A percentile compares a stretch with the other conserved stretches of the same genome.
Evolutionary conservation across 2,329 filamentous ascomycete genomes (phyloP).

Genomic region (Stachybotrys echinatus): DNA sequence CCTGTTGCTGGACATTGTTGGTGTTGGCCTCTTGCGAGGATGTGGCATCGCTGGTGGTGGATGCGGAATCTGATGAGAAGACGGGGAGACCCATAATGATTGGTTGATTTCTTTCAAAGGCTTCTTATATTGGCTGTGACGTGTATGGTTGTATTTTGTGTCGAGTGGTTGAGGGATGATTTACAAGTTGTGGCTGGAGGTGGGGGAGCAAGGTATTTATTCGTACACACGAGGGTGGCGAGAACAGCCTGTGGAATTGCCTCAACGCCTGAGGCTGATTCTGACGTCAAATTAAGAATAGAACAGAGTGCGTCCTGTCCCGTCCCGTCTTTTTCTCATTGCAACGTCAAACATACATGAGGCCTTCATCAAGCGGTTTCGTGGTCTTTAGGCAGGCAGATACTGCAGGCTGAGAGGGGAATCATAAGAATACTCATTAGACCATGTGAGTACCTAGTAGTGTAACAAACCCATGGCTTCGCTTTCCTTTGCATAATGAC

Average conservation of each 20-base stretch:
- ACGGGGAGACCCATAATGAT: slow-evolving; percentile 19
- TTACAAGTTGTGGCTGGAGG: background rate
- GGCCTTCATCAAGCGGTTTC: no score
- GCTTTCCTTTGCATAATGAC: background rate
- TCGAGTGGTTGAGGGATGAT: background rate
- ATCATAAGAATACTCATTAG: no score
- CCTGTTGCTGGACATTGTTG: slow-evolving; percentile 9
- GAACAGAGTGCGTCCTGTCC: background rate
- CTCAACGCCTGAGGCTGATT: no score
- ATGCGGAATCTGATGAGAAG: slow-evolving; percentile 1
- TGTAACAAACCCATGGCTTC: no score
- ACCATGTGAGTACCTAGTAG: no score
- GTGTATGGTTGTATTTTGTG: no score
- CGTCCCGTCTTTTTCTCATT: background rate
- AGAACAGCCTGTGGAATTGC: background rate
- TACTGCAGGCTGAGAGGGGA: no score
- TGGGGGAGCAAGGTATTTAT: background rate
- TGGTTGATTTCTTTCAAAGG: background rate
- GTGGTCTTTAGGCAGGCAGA: no score
- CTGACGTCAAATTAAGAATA: no score
- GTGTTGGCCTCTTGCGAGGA: slow-evolving; percentile 6
- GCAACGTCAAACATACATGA: background rate
- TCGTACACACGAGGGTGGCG: background rate
- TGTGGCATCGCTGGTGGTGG: slow-evolving; percentile 5
- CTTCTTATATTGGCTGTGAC: no score